Percentiles rank a stretch among this genome's conserved stretches.
These are phyloP conservation scores for Paecilomyces niveus DNA, from an alignment of 2,329 filamentous ascomycete genomes.

Conservation along the genomic window DNA sequence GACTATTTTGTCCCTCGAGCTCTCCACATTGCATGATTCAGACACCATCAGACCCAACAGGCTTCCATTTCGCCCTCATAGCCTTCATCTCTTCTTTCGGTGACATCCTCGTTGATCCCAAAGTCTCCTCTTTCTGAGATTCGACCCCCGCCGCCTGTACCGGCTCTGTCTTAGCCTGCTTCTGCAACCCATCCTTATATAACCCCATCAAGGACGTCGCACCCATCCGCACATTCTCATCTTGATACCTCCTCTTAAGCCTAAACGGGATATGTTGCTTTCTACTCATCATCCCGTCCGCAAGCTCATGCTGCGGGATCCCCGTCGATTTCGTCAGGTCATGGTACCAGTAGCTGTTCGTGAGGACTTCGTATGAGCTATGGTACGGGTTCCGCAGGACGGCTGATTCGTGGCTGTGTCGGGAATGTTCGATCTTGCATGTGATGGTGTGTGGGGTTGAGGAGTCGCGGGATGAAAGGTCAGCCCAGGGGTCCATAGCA, in stretches of 20 bases:
- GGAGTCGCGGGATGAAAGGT: not conserved
- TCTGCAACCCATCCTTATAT: constrained; percentile 15
- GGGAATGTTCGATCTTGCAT: constrained; percentile 19
- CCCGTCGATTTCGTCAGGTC: constrained; percentile 20
- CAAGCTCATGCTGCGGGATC: constrained; percentile 21
- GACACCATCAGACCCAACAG: not conserved
- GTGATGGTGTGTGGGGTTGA: constrained; percentile 6
- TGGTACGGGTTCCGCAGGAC: constrained; percentile 27
- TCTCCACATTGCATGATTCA: not conserved
- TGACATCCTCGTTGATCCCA: not conserved
- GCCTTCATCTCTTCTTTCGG: not conserved
- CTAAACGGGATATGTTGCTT: constrained; percentile 14
- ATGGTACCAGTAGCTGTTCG: constrained; percentile 14
- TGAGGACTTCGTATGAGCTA: constrained; percentile 16
- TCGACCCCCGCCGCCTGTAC: not conserved
- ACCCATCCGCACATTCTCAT: constrained; percentile 16
- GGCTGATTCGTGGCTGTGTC: constrained; percentile 21
- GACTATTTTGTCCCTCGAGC: not conserved
- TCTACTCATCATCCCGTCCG: constrained; percentile 22
- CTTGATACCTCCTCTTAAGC: constrained; percentile 12
- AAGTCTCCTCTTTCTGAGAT: not conserved
- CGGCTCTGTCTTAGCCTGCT: constrained; percentile 1
- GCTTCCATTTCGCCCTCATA: not conserved
- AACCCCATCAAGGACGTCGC: constrained; percentile 18
- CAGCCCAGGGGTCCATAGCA: not conserved